phyloP scores from a whole-genome alignment of 2,329 filamentous ascomycete genomes.

The Diaporthe helianthi region DNA sequence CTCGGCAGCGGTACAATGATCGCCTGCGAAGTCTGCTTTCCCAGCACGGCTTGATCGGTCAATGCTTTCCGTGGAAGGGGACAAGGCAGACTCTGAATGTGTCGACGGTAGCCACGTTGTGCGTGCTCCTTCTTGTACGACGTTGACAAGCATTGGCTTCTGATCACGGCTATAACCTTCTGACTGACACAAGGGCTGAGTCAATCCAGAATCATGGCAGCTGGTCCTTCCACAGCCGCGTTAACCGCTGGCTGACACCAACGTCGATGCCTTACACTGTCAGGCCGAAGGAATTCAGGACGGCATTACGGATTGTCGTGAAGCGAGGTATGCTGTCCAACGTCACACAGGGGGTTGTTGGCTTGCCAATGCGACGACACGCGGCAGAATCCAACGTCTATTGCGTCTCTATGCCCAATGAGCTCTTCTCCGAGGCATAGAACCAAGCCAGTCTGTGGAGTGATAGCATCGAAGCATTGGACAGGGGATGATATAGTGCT shows the following conservation, averaged over 20 bases:
- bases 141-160: not conserved
- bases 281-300: not conserved
- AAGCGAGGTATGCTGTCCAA: not conserved
- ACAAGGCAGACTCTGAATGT: not conserved
- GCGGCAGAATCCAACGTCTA: not conserved
- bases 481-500: not conserved
- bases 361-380: not conserved
- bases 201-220: not conserved
- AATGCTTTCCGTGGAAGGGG: not conserved
- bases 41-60: not conserved
- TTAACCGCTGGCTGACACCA: not conserved
- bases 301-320: not conserved
- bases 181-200: not conserved
- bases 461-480: not conserved
- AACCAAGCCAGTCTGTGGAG: not conserved
- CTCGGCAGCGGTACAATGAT: not conserved
- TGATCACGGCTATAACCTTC: not conserved
- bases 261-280: not conserved
- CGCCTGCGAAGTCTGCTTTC: not conserved
- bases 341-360: not conserved
- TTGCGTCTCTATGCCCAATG: not conserved
- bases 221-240: not conserved
- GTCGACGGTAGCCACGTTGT: not conserved
- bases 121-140: conserved; percentile 2
- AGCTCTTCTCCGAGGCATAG: not conserved